Conservation (phyloP, 108 stramenopile species). For the Phaeodactylum tricornutum region DNA sequence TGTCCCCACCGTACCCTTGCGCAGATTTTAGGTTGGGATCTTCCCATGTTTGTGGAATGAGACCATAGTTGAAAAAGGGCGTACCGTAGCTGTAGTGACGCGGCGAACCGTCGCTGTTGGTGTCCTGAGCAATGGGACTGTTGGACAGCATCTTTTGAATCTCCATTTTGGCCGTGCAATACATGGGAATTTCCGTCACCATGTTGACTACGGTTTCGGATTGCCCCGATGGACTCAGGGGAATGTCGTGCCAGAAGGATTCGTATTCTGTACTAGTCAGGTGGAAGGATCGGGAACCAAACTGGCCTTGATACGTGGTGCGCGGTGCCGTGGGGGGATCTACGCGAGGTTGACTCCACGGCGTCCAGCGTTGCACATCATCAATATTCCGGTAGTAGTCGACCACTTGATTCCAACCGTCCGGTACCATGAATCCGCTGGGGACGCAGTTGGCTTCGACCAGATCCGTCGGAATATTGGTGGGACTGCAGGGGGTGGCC, state of each 20-base stretch:
- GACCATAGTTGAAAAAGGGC: constrained; percentile 97
- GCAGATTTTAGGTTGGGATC: constrained; percentile 70
- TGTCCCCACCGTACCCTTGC: constrained; percentile 89
- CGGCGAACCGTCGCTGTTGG: constrained; percentile 86
- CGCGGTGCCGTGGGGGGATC: constrained; percentile 39
- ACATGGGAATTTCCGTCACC: constrained; percentile 93
- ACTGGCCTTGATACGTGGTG: constrained; percentile 50
- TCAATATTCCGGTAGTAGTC: constrained; percentile 97
- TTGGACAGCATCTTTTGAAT: constrained; percentile 62
- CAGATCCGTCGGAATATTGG: constrained; percentile 90
- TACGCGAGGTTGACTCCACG: constrained; percentile 81
- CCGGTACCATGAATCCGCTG: constrained; percentile 97
- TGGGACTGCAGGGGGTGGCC: constrained; percentile 85
- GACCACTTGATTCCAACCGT: constrained; percentile 95
- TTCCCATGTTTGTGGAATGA: constrained; percentile 97
- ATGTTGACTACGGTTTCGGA: constrained; percentile 59
- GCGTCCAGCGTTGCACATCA: constrained; percentile 78
- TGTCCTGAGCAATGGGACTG: constrained; percentile 83
- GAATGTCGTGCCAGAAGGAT: constrained; percentile 93
- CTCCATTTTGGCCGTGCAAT: constrained; percentile 96
- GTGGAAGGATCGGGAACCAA: constrained; percentile 62
- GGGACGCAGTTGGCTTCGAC: constrained; percentile 94
- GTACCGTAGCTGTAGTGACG: constrained; percentile 96
- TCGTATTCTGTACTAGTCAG: constrained; percentile 39
- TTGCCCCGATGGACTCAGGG: constrained; percentile 37